Evolutionary conservation across 129 eudicot genomes (phyloP).

Genomic region (Daucus carota): DNA sequence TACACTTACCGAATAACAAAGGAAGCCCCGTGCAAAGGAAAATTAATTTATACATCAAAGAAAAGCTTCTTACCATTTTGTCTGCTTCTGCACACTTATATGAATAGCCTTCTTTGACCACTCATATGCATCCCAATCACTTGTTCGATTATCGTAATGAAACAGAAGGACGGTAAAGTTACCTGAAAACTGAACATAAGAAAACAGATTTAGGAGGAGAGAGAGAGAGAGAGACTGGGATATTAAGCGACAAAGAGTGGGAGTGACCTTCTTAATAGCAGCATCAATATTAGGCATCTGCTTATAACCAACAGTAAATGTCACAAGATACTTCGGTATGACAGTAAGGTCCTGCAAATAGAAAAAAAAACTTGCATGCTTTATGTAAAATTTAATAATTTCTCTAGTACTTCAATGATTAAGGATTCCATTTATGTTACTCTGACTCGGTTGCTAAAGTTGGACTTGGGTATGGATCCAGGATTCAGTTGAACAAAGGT

Average conservation of each 20-base stretch:
- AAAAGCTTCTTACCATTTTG: constrained; percentile 29
- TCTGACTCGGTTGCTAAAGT: background rate
- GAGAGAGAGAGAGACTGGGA: background rate
- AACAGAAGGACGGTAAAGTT: constrained; percentile 39
- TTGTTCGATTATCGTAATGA: constrained; percentile 44
- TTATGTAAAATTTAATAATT: background rate
- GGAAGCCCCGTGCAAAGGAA: background rate
- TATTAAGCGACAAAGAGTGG: background rate
- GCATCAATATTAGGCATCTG: constrained; percentile 23
- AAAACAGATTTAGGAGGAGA: background rate
- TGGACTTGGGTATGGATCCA: background rate
- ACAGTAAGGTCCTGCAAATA: constrained; percentile 29
- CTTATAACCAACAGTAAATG: constrained; percentile 49
- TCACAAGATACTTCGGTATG: constrained; percentile 42
- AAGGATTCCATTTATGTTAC: background rate
- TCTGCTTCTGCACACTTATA: constrained; percentile 33
- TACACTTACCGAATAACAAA: background rate
- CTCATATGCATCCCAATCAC: constrained; percentile 39
- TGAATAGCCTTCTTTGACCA: constrained; percentile 49
- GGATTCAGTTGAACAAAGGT: background rate
- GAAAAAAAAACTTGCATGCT: background rate
- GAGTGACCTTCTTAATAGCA: constrained; percentile 43
- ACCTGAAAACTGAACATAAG: constrained; percentile 29
- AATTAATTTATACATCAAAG: background rate
- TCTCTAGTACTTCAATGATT: background rate